A percentile compares a stretch with the other conserved stretches of the same genome.
These are phyloP conservation scores for Serendipita sp. DNA, from an alignment of 768 basidiomycete genomes.

Conservation along the genomic window DNA sequence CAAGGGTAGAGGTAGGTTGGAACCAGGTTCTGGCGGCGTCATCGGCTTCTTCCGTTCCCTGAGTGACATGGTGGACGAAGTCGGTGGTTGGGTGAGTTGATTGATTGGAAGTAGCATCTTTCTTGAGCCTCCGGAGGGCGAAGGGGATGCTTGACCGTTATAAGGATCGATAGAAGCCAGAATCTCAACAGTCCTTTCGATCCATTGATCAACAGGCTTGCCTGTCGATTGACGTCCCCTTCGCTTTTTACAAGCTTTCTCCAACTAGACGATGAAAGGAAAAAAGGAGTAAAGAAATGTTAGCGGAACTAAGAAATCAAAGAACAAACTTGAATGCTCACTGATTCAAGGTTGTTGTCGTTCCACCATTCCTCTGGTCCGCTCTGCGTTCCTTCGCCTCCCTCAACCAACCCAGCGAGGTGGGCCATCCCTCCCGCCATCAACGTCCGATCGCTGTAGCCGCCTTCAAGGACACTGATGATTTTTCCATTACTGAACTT, in stretches of 20 bases:
- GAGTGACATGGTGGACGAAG: slow-evolving; percentile 7
- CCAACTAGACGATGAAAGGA: slow-evolving; percentile 30
- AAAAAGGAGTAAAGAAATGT: background rate
- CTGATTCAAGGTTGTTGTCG: slow-evolving; percentile 41
- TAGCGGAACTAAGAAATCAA: no score
- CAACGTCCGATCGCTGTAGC: slow-evolving; percentile 83
- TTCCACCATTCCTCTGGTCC: slow-evolving; percentile 46
- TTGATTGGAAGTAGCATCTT: background rate
- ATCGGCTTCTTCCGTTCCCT: slow-evolving; percentile 12
- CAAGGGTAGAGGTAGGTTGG: background rate
- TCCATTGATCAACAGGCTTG: slow-evolving; percentile 33
- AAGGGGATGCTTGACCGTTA: background rate
- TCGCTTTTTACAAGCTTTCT: slow-evolving; percentile 47
- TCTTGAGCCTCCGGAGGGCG: background rate
- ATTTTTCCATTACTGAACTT: slow-evolving; percentile 49
- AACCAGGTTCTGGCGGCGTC: background rate
- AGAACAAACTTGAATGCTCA: no score
- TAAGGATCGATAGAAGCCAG: slow-evolving; percentile 26
- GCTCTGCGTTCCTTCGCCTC: slow-evolving; percentile 3
- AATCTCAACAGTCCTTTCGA: slow-evolving; percentile 37
- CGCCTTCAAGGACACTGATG: slow-evolving; percentile 87
- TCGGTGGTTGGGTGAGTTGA: background rate
- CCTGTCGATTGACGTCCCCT: slow-evolving; percentile 31
- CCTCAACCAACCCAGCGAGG: slow-evolving; percentile 46
- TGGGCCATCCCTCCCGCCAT: slow-evolving; percentile 74